These are phyloP conservation scores for Ceratonia siliqua DNA, from an alignment of 306 rosid species.

Conservation along the genomic window DNA sequence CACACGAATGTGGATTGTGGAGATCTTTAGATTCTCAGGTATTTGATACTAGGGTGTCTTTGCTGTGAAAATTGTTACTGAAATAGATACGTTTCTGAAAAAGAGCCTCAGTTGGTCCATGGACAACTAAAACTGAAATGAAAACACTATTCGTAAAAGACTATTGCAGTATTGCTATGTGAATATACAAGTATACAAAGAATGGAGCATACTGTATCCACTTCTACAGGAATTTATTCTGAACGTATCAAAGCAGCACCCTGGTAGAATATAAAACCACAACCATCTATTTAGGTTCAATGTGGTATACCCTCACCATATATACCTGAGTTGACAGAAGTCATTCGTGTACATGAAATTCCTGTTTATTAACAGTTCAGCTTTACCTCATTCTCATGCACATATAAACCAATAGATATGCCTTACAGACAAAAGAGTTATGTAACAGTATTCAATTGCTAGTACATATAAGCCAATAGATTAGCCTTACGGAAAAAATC, in stretches of 20 bases:
- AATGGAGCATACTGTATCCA: not conserved
- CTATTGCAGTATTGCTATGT: not conserved
- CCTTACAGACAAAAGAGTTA: no score
- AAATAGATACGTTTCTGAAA: not conserved
- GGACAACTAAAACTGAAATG: not conserved
- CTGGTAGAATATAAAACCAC: not conserved
- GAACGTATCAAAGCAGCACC: not conserved
- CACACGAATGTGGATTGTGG: not conserved
- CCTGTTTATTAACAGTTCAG: no score
- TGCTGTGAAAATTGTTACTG: not conserved
- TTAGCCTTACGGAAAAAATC: not conserved
- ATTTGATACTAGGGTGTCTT: not conserved
- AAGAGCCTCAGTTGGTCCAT: not conserved
- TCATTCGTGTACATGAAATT: no score
- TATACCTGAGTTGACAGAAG: not conserved
- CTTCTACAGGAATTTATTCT: not conserved
- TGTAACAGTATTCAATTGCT: not conserved
- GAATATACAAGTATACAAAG: not conserved
- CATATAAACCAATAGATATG: not conserved
- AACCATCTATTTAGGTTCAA: not conserved
- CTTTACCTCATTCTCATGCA: not conserved
- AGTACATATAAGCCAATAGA: not conserved
- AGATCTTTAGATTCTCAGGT: not conserved
- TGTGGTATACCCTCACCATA: not conserved
- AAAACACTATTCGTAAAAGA: not conserved